Base-by-base conservation (phyloP, 179 eudicot species). In the Beta macrorhiza region DNA sequence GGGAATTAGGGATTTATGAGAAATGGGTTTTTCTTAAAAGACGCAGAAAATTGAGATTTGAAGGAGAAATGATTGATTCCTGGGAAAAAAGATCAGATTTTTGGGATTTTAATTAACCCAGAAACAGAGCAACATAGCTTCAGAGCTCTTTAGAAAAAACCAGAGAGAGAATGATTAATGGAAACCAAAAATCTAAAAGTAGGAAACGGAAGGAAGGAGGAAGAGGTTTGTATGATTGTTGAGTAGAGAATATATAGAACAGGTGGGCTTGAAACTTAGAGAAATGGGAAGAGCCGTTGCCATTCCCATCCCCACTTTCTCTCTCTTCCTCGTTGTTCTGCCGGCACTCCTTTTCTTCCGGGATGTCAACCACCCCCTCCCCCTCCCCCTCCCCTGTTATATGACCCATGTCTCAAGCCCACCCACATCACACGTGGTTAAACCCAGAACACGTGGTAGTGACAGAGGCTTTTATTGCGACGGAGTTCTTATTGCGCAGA, bases 171-270 rank as follows among this genome's bases (percentile, higher is more conserved):
- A 75, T 14, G 37, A 57, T 49, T 57, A 64, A 59, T 44, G 61
- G 14, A 56, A 59, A 76, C 9, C 67, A 32, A n/a, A 74, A 83
- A 55, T 25, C 49, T 20, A 42, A 44, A 68, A 29, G 58, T 32
- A 9, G 65, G 75, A 42, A 13, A 76, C 14, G 72, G 79, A 53
- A 85, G 81, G 68, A 75, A 72, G 68, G 25, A 25, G 25, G 25
- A 25, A 25, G 25, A 25, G 25, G 25, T 25, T 25, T 25, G 25
- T 25, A 25, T 77, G 32, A 17, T 13, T 42, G 73, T 10, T 62
- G 82, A 65, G 68, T n/a, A 59, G 84, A 29, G 70, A 71, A 64
- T 89, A 79, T 89, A 89, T 89, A 89, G 85, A 77, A 37, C 17
- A 19, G 53, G 88, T 74, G 52, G 85, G 79, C 37, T 65, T 37